Conservation (phyloP, 164 flowering plant genomes). For the Kingdonia uniflora region DNA sequence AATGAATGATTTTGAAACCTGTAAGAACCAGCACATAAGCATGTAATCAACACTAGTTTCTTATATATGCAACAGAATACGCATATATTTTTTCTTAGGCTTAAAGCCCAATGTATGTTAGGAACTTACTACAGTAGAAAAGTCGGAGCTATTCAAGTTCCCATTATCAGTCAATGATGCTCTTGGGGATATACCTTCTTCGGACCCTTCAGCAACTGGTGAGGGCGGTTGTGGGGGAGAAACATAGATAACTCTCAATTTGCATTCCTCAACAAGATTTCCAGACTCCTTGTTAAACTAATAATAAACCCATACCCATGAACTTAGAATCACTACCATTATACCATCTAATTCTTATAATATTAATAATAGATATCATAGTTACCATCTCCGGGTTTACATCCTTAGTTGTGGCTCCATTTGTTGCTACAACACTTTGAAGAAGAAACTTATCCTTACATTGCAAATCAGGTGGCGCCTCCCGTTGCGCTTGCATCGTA, state of each 20-base stretch:
- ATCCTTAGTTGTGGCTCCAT: slow-evolving; percentile 46
- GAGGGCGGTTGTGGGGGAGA: slow-evolving; percentile 78
- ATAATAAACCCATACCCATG: background rate
- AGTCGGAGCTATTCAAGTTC: slow-evolving; percentile 27
- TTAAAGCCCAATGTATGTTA: background rate
- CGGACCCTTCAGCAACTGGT: slow-evolving; percentile 72
- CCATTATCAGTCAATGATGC: slow-evolving; percentile 74
- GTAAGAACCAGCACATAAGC: slow-evolving; percentile 5
- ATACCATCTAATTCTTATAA: too few species aligned
- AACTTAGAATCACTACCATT: too few species aligned
- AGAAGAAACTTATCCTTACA: slow-evolving; percentile 86
- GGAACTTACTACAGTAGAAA: slow-evolving; percentile 37
- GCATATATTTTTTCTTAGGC: background rate
- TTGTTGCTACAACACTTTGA: slow-evolving; percentile 41
- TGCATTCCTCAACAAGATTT: slow-evolving; percentile 69
- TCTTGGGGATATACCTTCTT: slow-evolving; percentile 71
- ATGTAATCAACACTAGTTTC: background rate
- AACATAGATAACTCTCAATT: slow-evolving; percentile 70
- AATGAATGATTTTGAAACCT: slow-evolving; percentile 36
- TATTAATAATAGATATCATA: too few species aligned
- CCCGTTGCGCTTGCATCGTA: slow-evolving; percentile 71
- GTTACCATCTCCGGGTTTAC: slow-evolving; percentile 64
- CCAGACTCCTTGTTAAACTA: slow-evolving; percentile 80
- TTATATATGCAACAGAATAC: background rate
- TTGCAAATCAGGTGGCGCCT: slow-evolving; percentile 51